Evolutionary conservation across 257 asterid species (phyloP).

Genomic region (Solanum ossicruentum): DNA sequence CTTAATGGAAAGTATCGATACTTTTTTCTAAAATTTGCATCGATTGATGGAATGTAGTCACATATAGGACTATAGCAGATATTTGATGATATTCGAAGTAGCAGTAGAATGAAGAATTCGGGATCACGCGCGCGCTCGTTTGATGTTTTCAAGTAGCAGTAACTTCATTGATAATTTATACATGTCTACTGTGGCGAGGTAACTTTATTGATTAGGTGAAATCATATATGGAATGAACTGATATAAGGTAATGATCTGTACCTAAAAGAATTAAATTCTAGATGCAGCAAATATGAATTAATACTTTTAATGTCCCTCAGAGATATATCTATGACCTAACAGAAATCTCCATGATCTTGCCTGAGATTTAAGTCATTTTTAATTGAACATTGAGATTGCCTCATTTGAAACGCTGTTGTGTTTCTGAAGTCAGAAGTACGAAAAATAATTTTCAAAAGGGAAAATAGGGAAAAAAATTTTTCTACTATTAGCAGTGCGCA

Average conservation of each 20-base stretch:
- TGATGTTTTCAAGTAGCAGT: not conserved
- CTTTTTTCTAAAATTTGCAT: not conserved
- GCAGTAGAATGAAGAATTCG: not conserved
- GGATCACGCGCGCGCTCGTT: not conserved
- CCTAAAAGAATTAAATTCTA: not conserved
- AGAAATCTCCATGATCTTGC: not conserved
- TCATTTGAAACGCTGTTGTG: too few species aligned
- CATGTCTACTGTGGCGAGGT: not conserved
- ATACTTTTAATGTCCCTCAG: not conserved
- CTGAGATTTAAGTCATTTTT: not conserved
- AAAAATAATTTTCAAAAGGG: not conserved
- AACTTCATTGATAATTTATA: not conserved
- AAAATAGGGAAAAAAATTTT: not conserved
- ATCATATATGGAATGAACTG: not conserved
- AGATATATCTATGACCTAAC: not conserved
- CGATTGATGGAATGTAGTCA: not conserved
- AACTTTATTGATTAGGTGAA: not conserved
- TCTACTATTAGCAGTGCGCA: not conserved
- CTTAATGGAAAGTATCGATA: not conserved
- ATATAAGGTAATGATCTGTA: not conserved
- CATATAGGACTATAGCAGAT: not conserved
- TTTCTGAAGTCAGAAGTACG: not conserved
- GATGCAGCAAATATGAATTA: not conserved
- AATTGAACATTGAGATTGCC: not conserved
- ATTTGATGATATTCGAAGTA: not conserved